Base-by-base conservation (phyloP, 192 early-diverging fungal species). In the Phlyctochytrium planicorne region DNA sequence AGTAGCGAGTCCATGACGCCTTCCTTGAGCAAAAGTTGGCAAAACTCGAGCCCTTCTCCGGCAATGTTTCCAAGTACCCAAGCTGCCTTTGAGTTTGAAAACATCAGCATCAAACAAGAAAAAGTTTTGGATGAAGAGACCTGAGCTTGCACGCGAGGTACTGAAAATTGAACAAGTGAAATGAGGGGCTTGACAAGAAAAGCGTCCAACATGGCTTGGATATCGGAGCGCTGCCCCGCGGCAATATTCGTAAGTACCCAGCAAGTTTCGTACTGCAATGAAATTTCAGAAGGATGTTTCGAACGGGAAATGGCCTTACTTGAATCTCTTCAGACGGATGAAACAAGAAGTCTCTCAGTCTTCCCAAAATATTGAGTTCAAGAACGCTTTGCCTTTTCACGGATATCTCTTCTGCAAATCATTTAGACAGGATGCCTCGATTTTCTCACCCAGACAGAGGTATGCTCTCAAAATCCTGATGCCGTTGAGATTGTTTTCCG, bases 41-140 rank as follows among this genome's bases (percentile, higher is more conserved):
- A 60, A 36, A 63, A 71, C 3, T 36, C 59, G 57, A 53, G 53
- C 30, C 62, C 60, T 31, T 73, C 72, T 1, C 72, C 72, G 17
- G 72, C 72, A 73, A 73, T 52, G 47, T 73, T 73, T 64, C 72
- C 72, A 3, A 73, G 62, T 27, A 68, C 33, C 72, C 72, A 73
- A 2, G 72, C 72, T 3, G 72, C 72, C 40, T 47, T 47, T 47
- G n/a, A n/a, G n/a, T n/a, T n/a, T n/a, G n/a, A n/a, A n/a, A n/a
- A n/a, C n/a, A n/a, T n/a, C n/a, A n/a, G n/a, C n/a, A n/a, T n/a
- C n/a, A n/a, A n/a, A n/a, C n/a, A n/a, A 47, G 6, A 6, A 6
- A 20, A 20, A 20, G 40, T 47, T 47, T 20, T 14, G 40, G 20
- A 47, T 47, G 40, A 47, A 47, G 10, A 47, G 20, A 47, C 40